Base-by-base conservation (phyloP, 2,329 filamentous ascomycete species). In the Pseudogymnoascus verrucosus region DNA sequence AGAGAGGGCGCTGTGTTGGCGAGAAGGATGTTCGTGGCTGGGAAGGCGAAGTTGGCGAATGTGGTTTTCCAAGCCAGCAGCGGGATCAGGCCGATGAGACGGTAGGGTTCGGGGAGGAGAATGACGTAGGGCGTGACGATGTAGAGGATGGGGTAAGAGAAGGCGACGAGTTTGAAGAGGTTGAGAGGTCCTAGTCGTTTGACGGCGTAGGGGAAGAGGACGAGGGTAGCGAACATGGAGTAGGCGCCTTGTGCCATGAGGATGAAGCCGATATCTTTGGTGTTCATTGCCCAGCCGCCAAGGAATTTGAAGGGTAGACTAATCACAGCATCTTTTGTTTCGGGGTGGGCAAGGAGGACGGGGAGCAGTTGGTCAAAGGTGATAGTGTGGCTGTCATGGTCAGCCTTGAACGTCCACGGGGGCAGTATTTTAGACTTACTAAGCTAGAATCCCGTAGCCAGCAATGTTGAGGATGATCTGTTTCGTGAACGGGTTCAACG, bases 351-450 rank as follows among this genome's bases (percentile, higher is more conserved):
- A 72, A 99, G 85, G 69, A 99, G 91, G 1, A 97, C 90, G 0
- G 95, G 93, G 69, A 98, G 87, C 60, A 98, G 83, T 72, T 96
- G 90, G 76, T 99, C 95, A 70, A 96, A 95, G 0, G 93, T 96
- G 77, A 99, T 97, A 11, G 93, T 97, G 78, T 98, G 93, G 78
- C 93, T 96, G 71, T 42, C 66, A 34, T 28, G 57, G 68, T 73
- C 65, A 73, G 69, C 64, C 37, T 6, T 14, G 37, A 23, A 60
- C 21, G 31, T 62, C 42, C 47, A 68, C 39, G 21, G 54, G 47
- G 42, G 60, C 60, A 42, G 62, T 63, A 62, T 39, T 61, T 12
- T 51, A 61, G 59, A 88, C 91, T 85, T 83, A 96, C 92, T 96
- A 97, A 67, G 93, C 93, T 65, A 98, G 80, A 70, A 98, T 91